Base-by-base conservation (phyloP, 2,329 filamentous ascomycete species). In the Calonectria naviculata region DNA sequence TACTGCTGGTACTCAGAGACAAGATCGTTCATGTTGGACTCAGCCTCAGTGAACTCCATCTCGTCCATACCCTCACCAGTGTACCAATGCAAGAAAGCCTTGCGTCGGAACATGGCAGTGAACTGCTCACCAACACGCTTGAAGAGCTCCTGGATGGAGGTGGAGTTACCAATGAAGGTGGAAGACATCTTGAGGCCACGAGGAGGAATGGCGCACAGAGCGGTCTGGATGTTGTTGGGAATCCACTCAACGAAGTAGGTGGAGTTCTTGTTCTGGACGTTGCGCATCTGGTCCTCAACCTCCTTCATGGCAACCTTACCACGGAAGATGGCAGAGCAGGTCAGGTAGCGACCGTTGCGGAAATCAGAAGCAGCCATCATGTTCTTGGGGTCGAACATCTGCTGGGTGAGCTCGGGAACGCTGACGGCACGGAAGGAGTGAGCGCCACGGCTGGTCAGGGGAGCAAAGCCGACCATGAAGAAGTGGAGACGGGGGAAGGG, bases 381-480 rank as follows among this genome's bases (percentile, higher is more conserved):
- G 93, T 99, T 99, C 95, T 98, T 99, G 83, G 97, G 96, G 90
- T 99, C 97, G 90, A 97, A 99, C 95, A 99, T 98, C 88, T 99
- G 97, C 90, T 99, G 97, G 82, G 97, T 98, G 86, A 99, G 92
- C 91, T 99, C 97, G 70, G 97, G 96, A 74, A 99, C 97, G 83
- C 93, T 95, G 86, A 98, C 94, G 78, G 97, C 96, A 84, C 97
- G 97, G 96, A 98, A 99, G 80, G 94, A 95, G 91, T 97, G 87
- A 78, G 96, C 93, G 81, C 88, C 88, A 76, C 87, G 88, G 87
- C 95, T 97, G 85, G 97, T 99, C 83, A 99, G 92, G 84, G 97
- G 97, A 87, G 97, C 96, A 85, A 99, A 99, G 86, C 97, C 97
- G 85, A 99, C 97, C 97, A 99, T 99, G 93, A 99, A 99, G 93